A percentile compares a stretch with the other conserved stretches of the same genome.
These are phyloP conservation scores for Esteya vermicola DNA, from an alignment of 2,329 filamentous ascomycete genomes.

Conservation along the genomic window DNA sequence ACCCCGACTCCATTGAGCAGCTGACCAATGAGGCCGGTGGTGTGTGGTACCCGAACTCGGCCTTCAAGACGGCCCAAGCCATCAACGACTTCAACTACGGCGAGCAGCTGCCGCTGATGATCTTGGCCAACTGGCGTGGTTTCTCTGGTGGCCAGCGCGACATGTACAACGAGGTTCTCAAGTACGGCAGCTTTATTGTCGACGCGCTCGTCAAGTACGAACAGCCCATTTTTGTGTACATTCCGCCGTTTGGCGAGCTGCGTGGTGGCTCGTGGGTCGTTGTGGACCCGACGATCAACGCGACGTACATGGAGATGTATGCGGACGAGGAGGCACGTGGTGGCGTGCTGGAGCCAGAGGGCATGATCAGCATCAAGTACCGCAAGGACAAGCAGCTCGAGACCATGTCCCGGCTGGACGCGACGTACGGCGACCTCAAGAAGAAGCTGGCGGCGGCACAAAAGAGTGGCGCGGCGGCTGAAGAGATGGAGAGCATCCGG, in stretches of 20 bases:
- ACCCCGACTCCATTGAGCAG: conserved; percentile 96
- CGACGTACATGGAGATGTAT: conserved; percentile 97
- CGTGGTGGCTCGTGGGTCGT: conserved; percentile 99
- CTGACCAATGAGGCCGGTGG: conserved; percentile 89
- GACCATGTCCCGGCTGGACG: conserved; percentile 90
- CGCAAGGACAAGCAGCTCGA: conserved; percentile 93
- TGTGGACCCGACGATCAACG: conserved; percentile 96
- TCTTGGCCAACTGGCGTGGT: conserved; percentile 98
- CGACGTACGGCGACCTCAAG: conserved; percentile 69
- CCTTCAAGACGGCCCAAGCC: conserved; percentile 98
- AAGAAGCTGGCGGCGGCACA: conserved; percentile 46
- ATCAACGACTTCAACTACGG: conserved; percentile 99
- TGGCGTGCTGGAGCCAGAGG: conserved; percentile 94
- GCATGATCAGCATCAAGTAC: conserved; percentile 98
- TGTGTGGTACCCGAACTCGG: conserved; percentile 99
- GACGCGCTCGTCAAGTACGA: conserved; percentile 97
- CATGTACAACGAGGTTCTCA: conserved; percentile 99
- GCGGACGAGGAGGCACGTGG: conserved; percentile 88
- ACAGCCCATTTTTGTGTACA: conserved; percentile 98
- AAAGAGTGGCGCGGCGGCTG: conserved; percentile 52
- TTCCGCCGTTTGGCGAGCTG: conserved; percentile 89
- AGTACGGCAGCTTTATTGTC: conserved; percentile 98
- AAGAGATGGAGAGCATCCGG: conserved; percentile 69
- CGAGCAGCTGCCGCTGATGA: conserved; percentile 96
- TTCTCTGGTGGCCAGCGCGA: conserved; percentile 99